Evolutionary conservation across 208 protist genomes (phyloP).

Genomic region (Trichomonas vaginalis): DNA sequence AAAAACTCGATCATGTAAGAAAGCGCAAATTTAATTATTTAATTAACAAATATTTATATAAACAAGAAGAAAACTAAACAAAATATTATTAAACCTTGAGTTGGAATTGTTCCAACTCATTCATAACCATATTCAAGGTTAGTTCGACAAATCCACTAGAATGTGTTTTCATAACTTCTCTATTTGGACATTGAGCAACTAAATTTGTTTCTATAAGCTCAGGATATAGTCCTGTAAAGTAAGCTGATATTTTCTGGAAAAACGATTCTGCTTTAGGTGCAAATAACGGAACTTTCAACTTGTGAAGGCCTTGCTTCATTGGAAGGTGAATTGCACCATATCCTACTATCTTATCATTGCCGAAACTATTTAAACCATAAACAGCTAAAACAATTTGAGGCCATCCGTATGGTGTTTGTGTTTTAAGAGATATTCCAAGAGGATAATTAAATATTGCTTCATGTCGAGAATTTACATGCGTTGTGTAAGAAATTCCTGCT

Average conservation of each 20-base stretch:
- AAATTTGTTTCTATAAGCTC: conserved; percentile 19
- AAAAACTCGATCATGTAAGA: too few relatives aligned
- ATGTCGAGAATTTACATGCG: neutral
- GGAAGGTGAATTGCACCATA: conserved; percentile 24
- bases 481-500: neutral
- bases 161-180: conserved; percentile 18
- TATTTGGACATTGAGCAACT: conserved; percentile 17
- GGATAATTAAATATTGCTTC: conserved; percentile 20
- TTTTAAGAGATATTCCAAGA: neutral
- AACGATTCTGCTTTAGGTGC: neutral
- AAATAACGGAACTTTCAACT: conserved; percentile 12
- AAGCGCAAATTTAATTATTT: too few relatives aligned
- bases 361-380: conserved; percentile 29
- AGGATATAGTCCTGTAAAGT: conserved; percentile 17
- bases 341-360: conserved; percentile 25
- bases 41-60: too few relatives aligned
- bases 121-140: neutral
- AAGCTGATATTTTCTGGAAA: neutral
- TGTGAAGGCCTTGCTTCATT: neutral
- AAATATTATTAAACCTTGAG: neutral
- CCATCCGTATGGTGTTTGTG: conserved; percentile 20
- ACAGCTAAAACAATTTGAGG: conserved; percentile 23
- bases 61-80: too few relatives aligned
- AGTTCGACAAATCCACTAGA: conserved; percentile 13
- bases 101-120: neutral